Conservation (phyloP, 345 rosid genomes). For the Atalantia buxifolia region DNA sequence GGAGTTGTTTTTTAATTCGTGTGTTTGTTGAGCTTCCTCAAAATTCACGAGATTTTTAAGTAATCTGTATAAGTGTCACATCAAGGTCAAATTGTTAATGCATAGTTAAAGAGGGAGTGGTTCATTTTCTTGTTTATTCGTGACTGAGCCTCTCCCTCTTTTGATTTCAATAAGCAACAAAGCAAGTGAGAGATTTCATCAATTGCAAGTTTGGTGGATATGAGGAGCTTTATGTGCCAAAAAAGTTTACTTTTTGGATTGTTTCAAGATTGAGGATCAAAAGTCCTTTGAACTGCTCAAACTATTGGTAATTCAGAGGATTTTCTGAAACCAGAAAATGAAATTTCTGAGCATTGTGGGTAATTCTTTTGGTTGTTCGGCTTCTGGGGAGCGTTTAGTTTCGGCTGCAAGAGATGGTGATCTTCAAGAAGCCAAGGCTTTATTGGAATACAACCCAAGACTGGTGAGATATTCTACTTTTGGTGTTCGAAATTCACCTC, state of each 20-base stretch:
- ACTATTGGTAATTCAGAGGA: background rate
- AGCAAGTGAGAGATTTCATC: constrained; percentile 24
- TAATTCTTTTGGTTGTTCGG: constrained; percentile 96
- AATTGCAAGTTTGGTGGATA: constrained; percentile 22
- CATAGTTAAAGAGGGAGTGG: constrained; percentile 3
- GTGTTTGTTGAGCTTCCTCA: constrained; percentile 5
- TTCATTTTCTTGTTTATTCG: constrained; percentile 5
- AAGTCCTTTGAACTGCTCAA: background rate
- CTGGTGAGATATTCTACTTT: constrained; percentile 91
- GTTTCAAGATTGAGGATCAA: constrained; percentile 3
- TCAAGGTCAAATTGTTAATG: constrained; percentile 3
- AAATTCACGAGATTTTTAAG: constrained; percentile 16
- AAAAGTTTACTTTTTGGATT: background rate
- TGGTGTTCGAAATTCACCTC: constrained; percentile 92
- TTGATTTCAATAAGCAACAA: constrained; percentile 4
- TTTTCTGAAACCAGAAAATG: constrained; percentile 30
- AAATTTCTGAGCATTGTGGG: constrained; percentile 82
- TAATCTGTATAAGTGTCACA: constrained; percentile 18
- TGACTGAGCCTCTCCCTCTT: constrained; percentile 3
- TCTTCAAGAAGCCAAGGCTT: constrained; percentile 92
- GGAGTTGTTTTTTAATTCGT: background rate
- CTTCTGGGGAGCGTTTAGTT: constrained; percentile 96
- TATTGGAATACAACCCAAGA: constrained; percentile 89
- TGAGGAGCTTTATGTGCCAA: background rate
- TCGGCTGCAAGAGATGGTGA: constrained; percentile 99